Base-by-base conservation (phyloP, 2,329 filamentous ascomycete species). In the Fusarium nurragi region DNA sequence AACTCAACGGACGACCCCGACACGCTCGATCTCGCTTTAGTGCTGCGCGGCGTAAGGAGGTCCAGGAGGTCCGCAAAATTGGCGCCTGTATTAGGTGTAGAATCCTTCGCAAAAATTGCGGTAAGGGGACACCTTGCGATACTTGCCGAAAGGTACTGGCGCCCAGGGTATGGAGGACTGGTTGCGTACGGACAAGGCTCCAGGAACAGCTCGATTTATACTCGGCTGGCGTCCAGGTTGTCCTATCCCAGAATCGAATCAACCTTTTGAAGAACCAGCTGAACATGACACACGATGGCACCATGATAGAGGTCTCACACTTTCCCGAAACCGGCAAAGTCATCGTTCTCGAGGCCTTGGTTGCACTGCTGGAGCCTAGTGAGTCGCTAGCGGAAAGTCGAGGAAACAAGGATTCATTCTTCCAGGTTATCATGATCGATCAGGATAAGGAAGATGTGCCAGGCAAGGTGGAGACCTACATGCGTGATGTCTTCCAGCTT, bases 1-100 rank as follows among this genome's bases (percentile, higher is more conserved):
- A 73, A 2, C 74, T 80, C 3, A 81, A 85, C 41, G 82, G 83
- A 12, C 80, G 80, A 50, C 78, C 81, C 3, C 82, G 82, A 16
- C 82, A 88, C 67, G 81, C 82, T 9, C 82, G 87, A 11, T 84
- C 85, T 5, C 80, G 84, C 10, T 89, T 89, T 65, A 84, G 83
- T 19, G 79, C 84, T 6, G 78, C 77, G 2, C 80, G 88, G n/a
- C 80, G 88, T 21, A 88, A 86, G 70, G 85, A 90, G 69, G 87
- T 90, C 3, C 86, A 88, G 65, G 85, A 87, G 62, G 85, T 90
- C 21, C 84, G 88, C 22, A 87, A 87, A 67, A 83, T 87, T 32
- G 88, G 88, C 7, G 87, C 88, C 13, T 90, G 88, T 67, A 88
- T 89, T 49, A 80, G 88, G 40, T 90, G 88, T 69, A 82, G 87